phyloP scores from a whole-genome alignment of 495 filamentous ascomycete genomes.

The Neurospora tetraspora region DNA sequence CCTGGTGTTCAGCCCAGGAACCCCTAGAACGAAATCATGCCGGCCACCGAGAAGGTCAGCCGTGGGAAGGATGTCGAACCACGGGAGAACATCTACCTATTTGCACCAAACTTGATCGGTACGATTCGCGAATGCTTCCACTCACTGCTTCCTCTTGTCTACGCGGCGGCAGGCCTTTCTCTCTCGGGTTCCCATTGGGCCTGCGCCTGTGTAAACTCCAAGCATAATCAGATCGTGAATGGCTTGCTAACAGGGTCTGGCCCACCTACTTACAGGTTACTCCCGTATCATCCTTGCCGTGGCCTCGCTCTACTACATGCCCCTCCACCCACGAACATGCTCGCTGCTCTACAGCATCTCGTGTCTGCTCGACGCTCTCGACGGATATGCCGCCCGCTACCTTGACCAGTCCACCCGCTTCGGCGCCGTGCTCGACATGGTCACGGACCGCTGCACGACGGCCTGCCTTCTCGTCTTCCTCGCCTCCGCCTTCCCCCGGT shows the following conservation, averaged over 20 bases:
- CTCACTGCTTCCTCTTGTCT: not conserved
- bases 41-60: not conserved
- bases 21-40: not conserved
- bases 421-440: conserved; percentile 95
- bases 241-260: conserved; percentile 1
- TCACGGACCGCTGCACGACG: conserved; percentile 83
- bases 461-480: conserved; percentile 89
- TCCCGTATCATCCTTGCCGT: conserved; percentile 78
- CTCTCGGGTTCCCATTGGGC: not conserved
- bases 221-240: not conserved
- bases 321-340: conserved; percentile 89
- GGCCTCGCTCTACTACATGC: conserved; percentile 97
- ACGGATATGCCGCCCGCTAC: conserved; percentile 80
- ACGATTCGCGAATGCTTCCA: conserved; percentile 2
- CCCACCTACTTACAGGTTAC: conserved; percentile 52
- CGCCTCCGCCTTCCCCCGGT: conserved; percentile 82
- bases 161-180: not conserved
- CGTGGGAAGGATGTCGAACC: conserved; percentile 8
- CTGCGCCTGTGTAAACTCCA: not conserved
- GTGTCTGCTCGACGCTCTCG: conserved; percentile 87
- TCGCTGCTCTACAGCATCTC: conserved; percentile 83
- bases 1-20: not conserved
- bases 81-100: conserved; percentile 73
- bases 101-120: conserved; percentile 78
- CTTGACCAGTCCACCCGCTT: conserved; percentile 89